Evolutionary conservation across 306 rosid genomes (phyloP), one percentile per base, ranked within the genome.

Genomic region (Pachyrhizus erosus): DNA sequence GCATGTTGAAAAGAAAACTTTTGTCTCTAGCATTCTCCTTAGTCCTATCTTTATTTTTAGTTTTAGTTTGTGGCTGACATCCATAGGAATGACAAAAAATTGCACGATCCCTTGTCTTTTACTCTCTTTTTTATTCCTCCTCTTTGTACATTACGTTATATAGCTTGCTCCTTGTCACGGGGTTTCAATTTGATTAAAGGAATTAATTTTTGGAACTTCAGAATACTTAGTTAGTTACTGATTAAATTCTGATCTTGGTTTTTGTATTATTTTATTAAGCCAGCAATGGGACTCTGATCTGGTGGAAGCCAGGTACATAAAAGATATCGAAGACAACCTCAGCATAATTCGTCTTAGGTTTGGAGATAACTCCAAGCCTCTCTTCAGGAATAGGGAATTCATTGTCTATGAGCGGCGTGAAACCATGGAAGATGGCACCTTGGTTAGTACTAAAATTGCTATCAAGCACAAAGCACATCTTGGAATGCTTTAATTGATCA

Each of bases 221-320:
- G 34, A 58, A 58, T 62, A 4, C 20, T 29, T 67, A 45, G 8
- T 43, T 48, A 6, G n/a, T n/a, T n/a, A n/a, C n/a, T n/a, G n/a
- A 7, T 29, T 9, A 65, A 21, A 34, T 66, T 34, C 72, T 66
- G 72, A 66, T 66, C 4, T 3, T 68, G 33, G 33, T 18, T 37
- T 68, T 68, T 40, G 1, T 4, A 69, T 40, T 69, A 21, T 68
- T 68, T 68, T 40, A 23, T 73, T 75, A 75, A 86, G 80, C 51
- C 91, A 93, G 98, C 98, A 94, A 94, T 94, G 98, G 98, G 98
- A 94, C 82, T 77, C 95, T 75, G 95, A 94, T 82, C 89, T 94
- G 81, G 94, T 92, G 49, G 98, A 94, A 88, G 98, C 97, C 2
- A 90, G 76, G 82, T 94, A 94, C 73, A 89, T 92, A 54, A 94